Evolutionary conservation across 768 basidiomycete species (phyloP).

Genomic region (Suillus variegatus): DNA sequence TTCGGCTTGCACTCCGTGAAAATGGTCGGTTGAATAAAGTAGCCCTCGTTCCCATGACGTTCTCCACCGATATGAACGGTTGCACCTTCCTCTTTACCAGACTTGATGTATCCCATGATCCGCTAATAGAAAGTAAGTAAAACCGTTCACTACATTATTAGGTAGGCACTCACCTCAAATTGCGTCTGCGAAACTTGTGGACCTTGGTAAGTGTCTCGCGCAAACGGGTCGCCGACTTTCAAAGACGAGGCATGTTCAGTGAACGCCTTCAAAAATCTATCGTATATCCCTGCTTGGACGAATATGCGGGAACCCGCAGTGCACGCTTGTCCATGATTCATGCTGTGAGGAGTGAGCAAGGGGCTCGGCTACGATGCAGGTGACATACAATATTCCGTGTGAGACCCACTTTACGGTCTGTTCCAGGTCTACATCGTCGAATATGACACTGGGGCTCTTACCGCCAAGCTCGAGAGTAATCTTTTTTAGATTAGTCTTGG

Average conservation of each 20-base stretch:
- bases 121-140: slow-evolving; percentile 36
- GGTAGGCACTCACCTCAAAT: slow-evolving; percentile 33
- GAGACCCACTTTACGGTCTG: slow-evolving; percentile 58
- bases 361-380: not conserved
- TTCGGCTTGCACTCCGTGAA: slow-evolving; percentile 55
- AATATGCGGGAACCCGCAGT: slow-evolving; percentile 58
- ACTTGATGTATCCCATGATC: slow-evolving; percentile 62
- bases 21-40: slow-evolving; percentile 63
- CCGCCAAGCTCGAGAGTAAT: slow-evolving; percentile 77
- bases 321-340: slow-evolving; percentile 49
- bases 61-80: slow-evolving; percentile 57
- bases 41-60: slow-evolving; percentile 56
- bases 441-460: slow-evolving; percentile 63
- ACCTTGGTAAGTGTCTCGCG: slow-evolving; percentile 42
- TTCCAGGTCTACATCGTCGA: slow-evolving; percentile 61
- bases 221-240: slow-evolving; percentile 49
- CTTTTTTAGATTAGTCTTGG: slow-evolving; percentile 65
- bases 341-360: slow-evolving; percentile 14
- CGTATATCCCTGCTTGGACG: slow-evolving; percentile 59
- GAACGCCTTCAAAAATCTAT: slow-evolving; percentile 52
- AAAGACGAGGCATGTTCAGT: slow-evolving; percentile 32
- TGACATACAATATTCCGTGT: slow-evolving; percentile 57
- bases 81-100: slow-evolving; percentile 61
- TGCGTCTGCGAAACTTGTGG: slow-evolving; percentile 52
- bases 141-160: not conserved